A percentile compares a stretch with the other conserved stretches of the same genome.
These are phyloP conservation scores for Kurtzmaniella natalensis DNA, from an alignment of 1,139 yeast species.

Conservation along the genomic window DNA sequence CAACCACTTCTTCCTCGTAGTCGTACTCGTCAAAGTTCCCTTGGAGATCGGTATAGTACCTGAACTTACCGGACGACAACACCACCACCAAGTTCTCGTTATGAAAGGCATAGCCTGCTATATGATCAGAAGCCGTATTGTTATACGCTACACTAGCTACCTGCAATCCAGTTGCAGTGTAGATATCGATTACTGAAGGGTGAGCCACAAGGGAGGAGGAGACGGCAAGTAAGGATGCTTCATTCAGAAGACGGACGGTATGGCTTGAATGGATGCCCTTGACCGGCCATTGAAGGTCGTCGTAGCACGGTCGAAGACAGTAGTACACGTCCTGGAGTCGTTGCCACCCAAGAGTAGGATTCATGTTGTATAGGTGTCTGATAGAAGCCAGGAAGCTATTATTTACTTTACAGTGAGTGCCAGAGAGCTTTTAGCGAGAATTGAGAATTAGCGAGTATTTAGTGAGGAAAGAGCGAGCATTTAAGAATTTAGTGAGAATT, in stretches of 20 bases:
- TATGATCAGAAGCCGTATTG: slow-evolving; percentile 50
- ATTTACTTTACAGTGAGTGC: too few relatives aligned
- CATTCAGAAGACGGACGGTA: slow-evolving; percentile 24
- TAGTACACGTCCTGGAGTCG: slow-evolving; percentile 59
- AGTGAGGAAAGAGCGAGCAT: too few relatives aligned
- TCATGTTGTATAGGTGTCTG: too few relatives aligned
- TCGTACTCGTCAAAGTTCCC: slow-evolving; percentile 56
- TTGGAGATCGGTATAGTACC: slow-evolving; percentile 66
- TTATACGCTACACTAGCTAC: slow-evolving; percentile 48
- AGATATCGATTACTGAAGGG: slow-evolving; percentile 44
- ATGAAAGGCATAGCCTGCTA: slow-evolving; percentile 52
- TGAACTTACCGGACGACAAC: slow-evolving; percentile 49
- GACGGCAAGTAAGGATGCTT: slow-evolving; percentile 33
- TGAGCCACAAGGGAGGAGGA: slow-evolving; percentile 29
- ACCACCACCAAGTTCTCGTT: slow-evolving; percentile 63
- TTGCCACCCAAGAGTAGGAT: slow-evolving; percentile 59
- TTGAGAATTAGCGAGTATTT: too few relatives aligned
- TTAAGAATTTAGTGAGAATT: too few relatives aligned
- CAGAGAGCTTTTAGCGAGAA: too few relatives aligned
- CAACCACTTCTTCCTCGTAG: slow-evolving; percentile 18
- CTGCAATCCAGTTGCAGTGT: slow-evolving; percentile 49
- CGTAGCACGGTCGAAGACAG: slow-evolving; percentile 43
- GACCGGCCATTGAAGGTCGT: slow-evolving; percentile 32
- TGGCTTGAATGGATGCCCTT: slow-evolving; percentile 27
- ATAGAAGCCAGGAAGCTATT: too few relatives aligned